Evolutionary conservation across 2,329 filamentous ascomycete species (phyloP).

Genomic region (Alternaria postmessia): DNA sequence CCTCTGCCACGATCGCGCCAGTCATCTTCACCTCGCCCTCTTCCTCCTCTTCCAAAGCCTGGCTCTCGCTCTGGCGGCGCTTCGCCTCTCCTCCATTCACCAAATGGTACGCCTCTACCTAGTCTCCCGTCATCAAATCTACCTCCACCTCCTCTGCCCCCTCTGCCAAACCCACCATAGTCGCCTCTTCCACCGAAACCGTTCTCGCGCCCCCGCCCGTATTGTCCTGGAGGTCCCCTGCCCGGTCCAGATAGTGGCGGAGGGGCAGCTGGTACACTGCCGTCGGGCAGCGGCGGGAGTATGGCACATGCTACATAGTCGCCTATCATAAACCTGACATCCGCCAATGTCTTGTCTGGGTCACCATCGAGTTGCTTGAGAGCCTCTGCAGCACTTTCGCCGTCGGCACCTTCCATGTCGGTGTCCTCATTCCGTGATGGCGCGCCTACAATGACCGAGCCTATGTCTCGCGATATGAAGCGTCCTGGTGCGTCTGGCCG

Average conservation of each 20-base stretch:
- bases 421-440: constrained; percentile 39
- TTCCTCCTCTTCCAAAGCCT: constrained; percentile 39
- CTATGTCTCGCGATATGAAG: constrained; percentile 82
- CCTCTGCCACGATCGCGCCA: constrained; percentile 47
- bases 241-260: constrained; percentile 52
- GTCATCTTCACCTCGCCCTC: constrained; percentile 45
- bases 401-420: constrained; percentile 24
- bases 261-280: constrained; percentile 72
- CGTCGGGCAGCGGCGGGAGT: constrained; percentile 76
- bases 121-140: constrained; percentile 48
- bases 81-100: constrained; percentile 74
- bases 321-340: constrained; percentile 84
- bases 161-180: constrained; percentile 37
- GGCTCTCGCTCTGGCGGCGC: constrained; percentile 62
- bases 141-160: constrained; percentile 50
- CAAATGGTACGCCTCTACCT: constrained; percentile 57
- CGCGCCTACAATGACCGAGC: constrained; percentile 76
- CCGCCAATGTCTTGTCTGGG: constrained; percentile 75
- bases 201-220: constrained; percentile 41
- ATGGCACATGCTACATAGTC: constrained; percentile 88
- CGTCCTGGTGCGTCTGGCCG: constrained; percentile 60
- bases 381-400: constrained; percentile 34
- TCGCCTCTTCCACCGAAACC: constrained; percentile 46
- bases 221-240: constrained; percentile 38
- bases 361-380: constrained; percentile 64